Percentiles rank a stretch among this genome's conserved stretches.
Conservation (phyloP, 106 monocot genomes). For the Chionographis japonica region DNA sequence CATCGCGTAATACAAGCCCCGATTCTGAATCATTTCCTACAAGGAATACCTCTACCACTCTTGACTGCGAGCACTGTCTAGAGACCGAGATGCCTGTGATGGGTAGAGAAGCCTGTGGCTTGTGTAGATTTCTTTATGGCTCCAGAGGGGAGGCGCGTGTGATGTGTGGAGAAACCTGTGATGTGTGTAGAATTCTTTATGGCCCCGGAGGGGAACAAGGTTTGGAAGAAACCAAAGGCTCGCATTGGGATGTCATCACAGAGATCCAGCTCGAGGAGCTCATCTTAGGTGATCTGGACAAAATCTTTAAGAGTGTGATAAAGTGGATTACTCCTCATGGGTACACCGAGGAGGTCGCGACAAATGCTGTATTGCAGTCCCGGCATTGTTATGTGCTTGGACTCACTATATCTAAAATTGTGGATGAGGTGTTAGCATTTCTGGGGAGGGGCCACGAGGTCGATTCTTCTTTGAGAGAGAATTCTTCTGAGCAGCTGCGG, state of each 20-base stretch:
- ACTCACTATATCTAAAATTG: conserved; percentile 50
- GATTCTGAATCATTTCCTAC: conserved; percentile 32
- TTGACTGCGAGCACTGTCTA: too few relatives aligned
- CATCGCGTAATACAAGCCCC: conserved; percentile 16
- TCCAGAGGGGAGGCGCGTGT: conserved; percentile 32
- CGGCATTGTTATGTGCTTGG: conserved; percentile 45
- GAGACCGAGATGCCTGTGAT: too few relatives aligned
- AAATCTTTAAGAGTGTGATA: conserved; percentile 57
- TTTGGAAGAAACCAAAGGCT: too few relatives aligned
- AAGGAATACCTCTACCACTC: conserved; percentile 33
- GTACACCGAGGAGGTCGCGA: conserved; percentile 59
- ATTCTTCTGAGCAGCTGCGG: conserved; percentile 49
- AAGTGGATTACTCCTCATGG: conserved; percentile 49
- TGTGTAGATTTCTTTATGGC: too few relatives aligned
- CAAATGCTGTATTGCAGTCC: conserved; percentile 48
- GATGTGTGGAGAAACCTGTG: conserved; percentile 32
- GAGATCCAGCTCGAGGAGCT: conserved; percentile 75
- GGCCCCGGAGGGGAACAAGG: too few relatives aligned
- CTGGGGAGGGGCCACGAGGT: conserved; percentile 42
- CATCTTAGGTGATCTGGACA: conserved; percentile 48
- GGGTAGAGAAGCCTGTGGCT: too few relatives aligned
- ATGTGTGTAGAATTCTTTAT: conserved; percentile 28
- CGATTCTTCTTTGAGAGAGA: conserved; percentile 31
- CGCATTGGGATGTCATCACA: conserved; percentile 56
- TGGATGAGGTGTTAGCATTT: conserved; percentile 55